Evolutionary conservation across 192 early-diverging fungal species (phyloP).

Genomic region (Mortierella antarctica): DNA sequence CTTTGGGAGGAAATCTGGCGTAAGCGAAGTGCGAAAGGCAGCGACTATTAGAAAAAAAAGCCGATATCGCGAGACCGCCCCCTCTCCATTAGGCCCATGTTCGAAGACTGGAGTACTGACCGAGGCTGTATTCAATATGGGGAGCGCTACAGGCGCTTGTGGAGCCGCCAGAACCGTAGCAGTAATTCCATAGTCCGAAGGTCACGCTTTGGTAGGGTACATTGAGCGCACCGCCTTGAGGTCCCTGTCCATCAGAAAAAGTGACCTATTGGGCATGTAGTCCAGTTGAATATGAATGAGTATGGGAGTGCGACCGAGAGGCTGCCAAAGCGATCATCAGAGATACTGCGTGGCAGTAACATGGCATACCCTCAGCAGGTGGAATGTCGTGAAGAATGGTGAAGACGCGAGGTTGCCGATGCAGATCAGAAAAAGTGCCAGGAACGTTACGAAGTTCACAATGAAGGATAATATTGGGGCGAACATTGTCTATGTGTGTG

Average conservation of each 20-base stretch:
- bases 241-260: constrained; percentile 21
- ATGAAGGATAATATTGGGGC: constrained; percentile 23
- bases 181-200: constrained; percentile 43
- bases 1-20: constrained; percentile 15
- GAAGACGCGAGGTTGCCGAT: constrained; percentile 23
- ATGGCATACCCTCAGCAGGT: constrained; percentile 33
- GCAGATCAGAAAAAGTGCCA: constrained; percentile 40
- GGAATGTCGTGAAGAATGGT: constrained; percentile 28
- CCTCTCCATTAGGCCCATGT: not conserved
- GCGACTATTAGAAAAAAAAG: not conserved
- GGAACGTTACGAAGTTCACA: constrained; percentile 19
- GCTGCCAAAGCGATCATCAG: too few relatives aligned
- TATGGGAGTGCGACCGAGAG: not conserved
- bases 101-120: not conserved
- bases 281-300: too few relatives aligned
- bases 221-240: constrained; percentile 27
- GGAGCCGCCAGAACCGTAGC: constrained; percentile 24
- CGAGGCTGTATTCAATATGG: constrained; percentile 25
- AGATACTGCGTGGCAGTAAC: not conserved
- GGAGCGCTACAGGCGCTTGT: constrained; percentile 20
- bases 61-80: not conserved
- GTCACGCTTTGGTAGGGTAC: constrained; percentile 19
- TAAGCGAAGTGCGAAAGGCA: not conserved
- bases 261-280: constrained; percentile 4
- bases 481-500: constrained; percentile 8